A percentile compares a stretch with the other conserved stretches of the same genome.
Evolutionary conservation across 2,329 filamentous ascomycete species (phyloP).

Genomic region (Aspergillaceae sp.): DNA sequence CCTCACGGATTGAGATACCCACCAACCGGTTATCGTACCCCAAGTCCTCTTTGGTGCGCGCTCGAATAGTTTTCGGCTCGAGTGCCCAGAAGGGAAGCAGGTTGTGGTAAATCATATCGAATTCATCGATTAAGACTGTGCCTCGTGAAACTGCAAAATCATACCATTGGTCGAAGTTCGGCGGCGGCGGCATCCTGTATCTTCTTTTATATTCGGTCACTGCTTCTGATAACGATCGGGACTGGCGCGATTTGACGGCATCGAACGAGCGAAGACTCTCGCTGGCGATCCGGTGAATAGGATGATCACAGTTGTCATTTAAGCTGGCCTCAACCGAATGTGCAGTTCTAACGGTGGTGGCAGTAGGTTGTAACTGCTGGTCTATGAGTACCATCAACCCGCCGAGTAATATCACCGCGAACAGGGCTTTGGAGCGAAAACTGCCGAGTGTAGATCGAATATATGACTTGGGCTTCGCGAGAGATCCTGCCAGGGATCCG

Average conservation of each 20-base stretch:
- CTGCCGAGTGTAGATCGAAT: too few relatives aligned
- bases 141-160: slow-evolving; percentile 4
- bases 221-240: slow-evolving; percentile 5
- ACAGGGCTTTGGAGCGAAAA: too few relatives aligned
- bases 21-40: slow-evolving; percentile 5
- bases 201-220: slow-evolving; percentile 8
- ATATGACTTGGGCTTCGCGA: too few relatives aligned
- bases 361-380: too few relatives aligned
- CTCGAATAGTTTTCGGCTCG: slow-evolving; percentile 2
- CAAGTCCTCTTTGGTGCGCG: slow-evolving; percentile 5
- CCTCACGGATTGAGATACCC: neutral
- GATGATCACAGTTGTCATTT: neutral
- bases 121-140: slow-evolving; percentile 9
- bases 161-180: slow-evolving; percentile 9
- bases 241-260: slow-evolving; percentile 3
- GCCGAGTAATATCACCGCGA: too few relatives aligned
- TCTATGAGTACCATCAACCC: too few relatives aligned
- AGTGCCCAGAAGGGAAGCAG: slow-evolving; percentile 10
- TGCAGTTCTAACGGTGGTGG: too few relatives aligned
- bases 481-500: too few relatives aligned
- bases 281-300: neutral
- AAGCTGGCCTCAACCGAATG: too few relatives aligned
- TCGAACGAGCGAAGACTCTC: slow-evolving; percentile 1
- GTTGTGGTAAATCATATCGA: slow-evolving; percentile 7
- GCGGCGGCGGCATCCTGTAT: slow-evolving; percentile 8